Evolutionary conservation across 2,329 filamentous ascomycete genomes (phyloP), one percentile per base, ranked within the genome.

Genomic region (Aspergillus bombycis): DNA sequence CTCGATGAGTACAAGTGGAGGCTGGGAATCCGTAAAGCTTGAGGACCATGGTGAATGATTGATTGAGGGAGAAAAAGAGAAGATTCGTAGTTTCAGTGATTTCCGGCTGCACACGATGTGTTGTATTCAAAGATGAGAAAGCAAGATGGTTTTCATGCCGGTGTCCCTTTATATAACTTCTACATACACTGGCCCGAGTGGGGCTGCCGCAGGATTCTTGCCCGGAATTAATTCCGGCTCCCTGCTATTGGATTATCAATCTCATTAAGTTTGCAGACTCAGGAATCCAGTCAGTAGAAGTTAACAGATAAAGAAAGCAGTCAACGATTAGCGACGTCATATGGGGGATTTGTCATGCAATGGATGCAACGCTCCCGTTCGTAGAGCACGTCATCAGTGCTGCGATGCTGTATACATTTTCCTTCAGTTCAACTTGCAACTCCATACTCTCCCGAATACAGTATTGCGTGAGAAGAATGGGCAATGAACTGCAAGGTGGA

Each of bases 1-100:
- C 72, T 30, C 74, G 71, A 7, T 52, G 30, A n/a, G 66, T 66
- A 67, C 69, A 68, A 43, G 70, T 69, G 7, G 75, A 72, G 30
- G 57, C 32, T 16, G 60, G 30, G 28, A 65, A 61, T 19, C 76
- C 75, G 63, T 77, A 65, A 48, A 78, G 57, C 63, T 75, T 75
- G 65, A 78, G 63, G 58, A 65, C 66, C 75, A 77, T 78, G 12
- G 43, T 23, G 43, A 12, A 23, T 12, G n/a, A 23, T 46, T 11
- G 23, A 21, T 21, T 1, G 23, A 1, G n/a, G 21, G 3, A 7
- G n/a, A 12, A 14, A n/a, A 14, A 12, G 38, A 41, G 16, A 9
- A n/a, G 8, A n/a, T 19, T 41, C 8, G 38, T 9, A n/a, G 1
- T 2, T 41, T 41, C 19, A 23, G 4, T 4, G 19, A 14, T 4